Conservation (phyloP, 1,139 yeast species). For the Geotrichum phurueaensis region DNA sequence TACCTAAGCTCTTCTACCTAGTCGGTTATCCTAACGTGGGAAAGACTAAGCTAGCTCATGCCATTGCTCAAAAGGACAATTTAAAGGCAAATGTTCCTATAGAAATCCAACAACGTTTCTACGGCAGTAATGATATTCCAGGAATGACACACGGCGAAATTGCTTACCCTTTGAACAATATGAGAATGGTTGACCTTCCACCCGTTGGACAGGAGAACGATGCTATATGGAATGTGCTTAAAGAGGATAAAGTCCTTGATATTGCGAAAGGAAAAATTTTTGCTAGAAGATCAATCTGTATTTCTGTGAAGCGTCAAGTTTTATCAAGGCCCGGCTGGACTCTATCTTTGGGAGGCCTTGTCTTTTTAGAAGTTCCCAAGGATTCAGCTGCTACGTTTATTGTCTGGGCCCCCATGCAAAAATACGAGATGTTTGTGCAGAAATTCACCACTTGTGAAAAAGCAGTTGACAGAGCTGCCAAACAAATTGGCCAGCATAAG, state of each 20-base stretch:
- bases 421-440: constrained; percentile 28
- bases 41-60: constrained; percentile 58
- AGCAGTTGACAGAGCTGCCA: constrained; percentile 24
- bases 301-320: constrained; percentile 27
- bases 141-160: constrained; percentile 51
- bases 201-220: constrained; percentile 42
- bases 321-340: constrained; percentile 42
- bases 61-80: constrained; percentile 39
- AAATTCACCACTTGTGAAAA: constrained; percentile 34
- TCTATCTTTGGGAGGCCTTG: constrained; percentile 55
- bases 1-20: constrained; percentile 48
- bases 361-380: constrained; percentile 45
- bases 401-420: constrained; percentile 20
- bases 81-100: constrained; percentile 9
- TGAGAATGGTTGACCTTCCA: constrained; percentile 48
- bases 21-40: constrained; percentile 76
- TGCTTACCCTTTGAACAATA: constrained; percentile 35
- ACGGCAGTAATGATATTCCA: constrained; percentile 44
- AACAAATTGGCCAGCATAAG: constrained; percentile 8
- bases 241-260: constrained; percentile 36
- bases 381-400: constrained; percentile 28
- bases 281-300: constrained; percentile 37
- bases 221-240: constrained; percentile 36
- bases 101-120: constrained; percentile 19
- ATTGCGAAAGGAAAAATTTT: constrained; percentile 40